Base-by-base conservation (phyloP, 2,329 filamentous ascomycete species). In the Neoascochyta sp. region DNA sequence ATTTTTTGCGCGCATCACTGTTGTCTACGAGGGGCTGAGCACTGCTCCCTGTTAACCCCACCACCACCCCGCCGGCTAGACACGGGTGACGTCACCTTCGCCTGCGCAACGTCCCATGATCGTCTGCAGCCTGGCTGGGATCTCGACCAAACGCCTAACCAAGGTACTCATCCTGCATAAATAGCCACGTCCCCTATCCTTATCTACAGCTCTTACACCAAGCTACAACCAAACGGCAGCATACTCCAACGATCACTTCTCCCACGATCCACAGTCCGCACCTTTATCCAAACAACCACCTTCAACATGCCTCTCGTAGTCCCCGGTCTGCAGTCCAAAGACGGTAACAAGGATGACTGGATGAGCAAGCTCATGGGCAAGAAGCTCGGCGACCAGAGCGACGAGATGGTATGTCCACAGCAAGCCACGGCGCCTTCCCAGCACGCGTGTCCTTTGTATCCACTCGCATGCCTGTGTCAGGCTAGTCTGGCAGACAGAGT, bases 221-320 rank as follows among this genome's bases (percentile, higher is more conserved):
- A 29, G 16, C 15, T 10, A 20, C 22, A 7, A 26, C 15, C 13
- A 23, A 12, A 16, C 14, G 14, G 12, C 12, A 18, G 7, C 15
- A 11, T n/a, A 10, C 20, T n/a, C 18, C 25, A n/a, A 12, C n/a
- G 15, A 22, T 5, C 32, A 35, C 17, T 34, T 16, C 22, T 32
- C 13, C 19, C 4, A 13, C 37, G 32, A 27, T 25, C 18, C 20
- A 16, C 31, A 10, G 9, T 13, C n/a, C 28, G 25, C 36, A n/a
- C 7, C 16, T 29, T 28, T 24, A 23, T 19, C 8, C 21, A 17
- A 24, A 38, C 38, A 27, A 22, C 11, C 9, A 21, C 21, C 10
- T 12, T 8, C 29, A 62, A 48, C 13, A 73, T 73, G 70, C 69
- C 69, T 60, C 69, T 73, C 55, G 68, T 73, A 37, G 64, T 73